Base-by-base conservation (phyloP, 1,284 basidiomycete species). In the Ganoderma lingzhi region DNA sequence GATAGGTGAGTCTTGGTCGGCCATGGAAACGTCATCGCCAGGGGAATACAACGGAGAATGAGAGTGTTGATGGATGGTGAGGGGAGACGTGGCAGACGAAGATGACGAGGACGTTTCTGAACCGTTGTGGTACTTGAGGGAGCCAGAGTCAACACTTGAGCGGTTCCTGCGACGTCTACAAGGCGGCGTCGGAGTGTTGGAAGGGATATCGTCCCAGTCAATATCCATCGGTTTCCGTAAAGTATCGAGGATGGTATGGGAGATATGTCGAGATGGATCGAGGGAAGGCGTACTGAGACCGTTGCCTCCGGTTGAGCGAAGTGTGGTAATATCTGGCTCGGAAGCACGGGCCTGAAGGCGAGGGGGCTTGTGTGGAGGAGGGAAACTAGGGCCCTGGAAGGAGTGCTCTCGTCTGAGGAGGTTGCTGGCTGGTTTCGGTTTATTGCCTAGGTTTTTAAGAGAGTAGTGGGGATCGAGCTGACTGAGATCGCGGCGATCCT, bases 181-280 rank as follows among this genome's bases (percentile, higher is more conserved):
- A 1, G 67, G 67, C 0, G 71, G 71, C 3, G 69, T 70, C 12
- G 71, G 71, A 5, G 71, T 72, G 63, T 65, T 68, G 12, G 71
- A 69, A 0, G 67, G 69, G 55, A 64, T 56, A 45, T 62, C 63
- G 15, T 63, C 64, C 39, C 68, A 63, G 4, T 67, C 69, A 9
- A 23, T 70, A 48, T 14, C 64, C 69, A 3, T 55, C 32, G 42
- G 41, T 35, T 19, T 68, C 37, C 23, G 10, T 45, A 51, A 39
- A 15, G 45, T 58, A 19, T 42, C n/a, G 35, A 60, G 39, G 39
- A 60, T 41, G 39, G 37, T 1, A 28, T 23, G 59, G 6, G 59
- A 14, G 19, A 28, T 35, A 39, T 30, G 19, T 10, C 14, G 37
- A 35, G 59, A 42, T 19, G 39, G 4, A 15, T 4, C 56, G 23